A percentile compares a stretch with the other conserved stretches of the same genome.
Evolutionary conservation across 2,329 filamentous ascomycete genomes (phyloP).

Genomic region (Cadophora gregata): DNA sequence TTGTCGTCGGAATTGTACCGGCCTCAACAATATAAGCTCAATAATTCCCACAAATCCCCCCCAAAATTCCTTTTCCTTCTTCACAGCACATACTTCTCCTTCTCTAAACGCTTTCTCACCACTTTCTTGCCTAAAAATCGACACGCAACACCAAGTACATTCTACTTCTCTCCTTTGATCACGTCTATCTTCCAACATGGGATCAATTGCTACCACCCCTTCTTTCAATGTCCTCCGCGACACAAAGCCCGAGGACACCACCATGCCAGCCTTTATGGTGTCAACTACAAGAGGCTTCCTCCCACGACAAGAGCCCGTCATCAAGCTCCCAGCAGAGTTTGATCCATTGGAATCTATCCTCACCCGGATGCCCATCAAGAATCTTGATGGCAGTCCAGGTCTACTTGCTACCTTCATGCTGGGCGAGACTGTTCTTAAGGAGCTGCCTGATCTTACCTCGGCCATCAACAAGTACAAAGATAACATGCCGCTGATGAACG

Average conservation of each 20-base stretch:
- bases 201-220: constrained; percentile 37
- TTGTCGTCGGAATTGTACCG: constrained; percentile 36
- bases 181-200: constrained; percentile 38
- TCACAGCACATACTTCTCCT: background rate
- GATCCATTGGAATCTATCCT: constrained; percentile 73
- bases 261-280: constrained; percentile 78
- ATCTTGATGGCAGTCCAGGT: constrained; percentile 73
- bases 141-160: background rate
- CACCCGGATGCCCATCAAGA: constrained; percentile 80
- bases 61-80: constrained; percentile 29
- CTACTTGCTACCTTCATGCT: constrained; percentile 77
- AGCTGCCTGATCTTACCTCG: constrained; percentile 77
- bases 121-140: constrained; percentile 14
- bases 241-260: constrained; percentile 64
- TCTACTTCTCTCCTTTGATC: background rate
- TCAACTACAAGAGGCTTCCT: constrained; percentile 78
- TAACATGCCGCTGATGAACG: constrained; percentile 81
- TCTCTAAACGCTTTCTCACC: constrained; percentile 5
- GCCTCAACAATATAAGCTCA: constrained; percentile 40
- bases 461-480: constrained; percentile 74
- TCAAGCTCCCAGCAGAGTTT: constrained; percentile 75
- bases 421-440: constrained; percentile 74
- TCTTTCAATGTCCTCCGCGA: constrained; percentile 68
- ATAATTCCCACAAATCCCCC: constrained; percentile 28
- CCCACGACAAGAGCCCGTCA: constrained; percentile 67